phyloP scores from a whole-genome alignment of 2,329 filamentous ascomycete genomes.

The Alternaria postmessia region DNA sequence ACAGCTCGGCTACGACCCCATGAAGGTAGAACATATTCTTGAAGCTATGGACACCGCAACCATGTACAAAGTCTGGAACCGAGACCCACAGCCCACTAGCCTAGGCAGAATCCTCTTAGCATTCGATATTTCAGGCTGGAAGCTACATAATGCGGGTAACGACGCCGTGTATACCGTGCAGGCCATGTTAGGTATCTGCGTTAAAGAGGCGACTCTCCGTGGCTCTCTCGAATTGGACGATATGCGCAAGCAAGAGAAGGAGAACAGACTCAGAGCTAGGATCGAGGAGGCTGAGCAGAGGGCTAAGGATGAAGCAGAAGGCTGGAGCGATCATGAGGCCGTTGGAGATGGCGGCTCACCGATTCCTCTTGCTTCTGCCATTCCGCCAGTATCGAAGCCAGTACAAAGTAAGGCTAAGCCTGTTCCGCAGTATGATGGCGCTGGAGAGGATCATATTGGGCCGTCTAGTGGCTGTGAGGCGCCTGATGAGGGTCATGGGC shows the following conservation, averaged over 20 bases:
- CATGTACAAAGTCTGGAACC: conserved; percentile 71
- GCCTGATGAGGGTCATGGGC: not conserved
- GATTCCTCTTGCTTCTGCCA: conserved; percentile 25
- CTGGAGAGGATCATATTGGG: not conserved
- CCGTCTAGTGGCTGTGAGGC: conserved; percentile 5
- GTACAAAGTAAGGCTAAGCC: not conserved
- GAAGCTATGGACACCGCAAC: conserved; percentile 76
- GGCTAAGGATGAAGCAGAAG: conserved; percentile 50
- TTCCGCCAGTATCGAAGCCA: conserved; percentile 7
- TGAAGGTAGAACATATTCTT: conserved; percentile 62
- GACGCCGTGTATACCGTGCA: conserved; percentile 83
- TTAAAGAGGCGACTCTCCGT: conserved; percentile 54
- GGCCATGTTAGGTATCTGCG: conserved; percentile 71
- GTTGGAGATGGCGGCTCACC: conserved; percentile 49
- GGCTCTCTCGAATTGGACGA: conserved; percentile 35
- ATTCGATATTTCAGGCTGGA: conserved; percentile 68
- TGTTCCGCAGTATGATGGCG: conserved; percentile 8
- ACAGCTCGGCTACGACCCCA: conserved; percentile 69
- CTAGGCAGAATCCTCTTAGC: conserved; percentile 69
- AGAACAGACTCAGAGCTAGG: conserved; percentile 33
- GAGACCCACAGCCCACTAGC: conserved; percentile 61
- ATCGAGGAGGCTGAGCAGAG: conserved; percentile 45
- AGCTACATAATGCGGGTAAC: conserved; percentile 88
- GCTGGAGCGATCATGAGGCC: conserved; percentile 49
- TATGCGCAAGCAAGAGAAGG: conserved; percentile 32